phyloP scores from a whole-genome alignment of 306 rosid species.

The Cyamopsis tetragonoloba region DNA sequence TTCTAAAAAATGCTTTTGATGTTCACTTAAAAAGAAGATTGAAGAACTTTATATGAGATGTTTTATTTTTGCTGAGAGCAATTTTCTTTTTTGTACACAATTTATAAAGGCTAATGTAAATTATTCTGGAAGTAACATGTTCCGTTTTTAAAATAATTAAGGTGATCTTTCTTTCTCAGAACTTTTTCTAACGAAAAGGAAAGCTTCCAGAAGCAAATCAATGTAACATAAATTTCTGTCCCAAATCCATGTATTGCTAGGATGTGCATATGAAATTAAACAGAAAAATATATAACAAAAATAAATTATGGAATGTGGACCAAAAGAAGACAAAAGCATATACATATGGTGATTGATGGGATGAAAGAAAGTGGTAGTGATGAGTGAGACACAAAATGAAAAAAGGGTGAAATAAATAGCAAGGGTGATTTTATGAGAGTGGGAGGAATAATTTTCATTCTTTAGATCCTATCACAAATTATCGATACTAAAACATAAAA shows the following conservation, averaged over 20 bases:
- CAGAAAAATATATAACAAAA: neutral
- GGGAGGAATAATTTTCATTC: too few species aligned
- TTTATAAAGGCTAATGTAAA: neutral
- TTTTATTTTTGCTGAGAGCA: neutral
- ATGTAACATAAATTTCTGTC: constrained; percentile 6
- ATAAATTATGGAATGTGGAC: neutral
- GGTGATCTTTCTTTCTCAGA: neutral
- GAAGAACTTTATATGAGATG: too few species aligned
- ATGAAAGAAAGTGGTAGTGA: constrained; percentile 8
- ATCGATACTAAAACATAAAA: too few species aligned
- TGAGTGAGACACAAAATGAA: neutral
- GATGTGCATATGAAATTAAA: neutral
- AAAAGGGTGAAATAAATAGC: neutral
- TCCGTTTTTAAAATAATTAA: neutral
- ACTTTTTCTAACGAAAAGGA: neutral
- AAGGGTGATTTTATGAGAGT: too few species aligned
- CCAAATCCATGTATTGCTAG: neutral
- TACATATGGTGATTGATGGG: neutral
- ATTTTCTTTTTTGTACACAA: neutral
- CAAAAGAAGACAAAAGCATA: constrained; percentile 8
- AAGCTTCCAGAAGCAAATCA: neutral
- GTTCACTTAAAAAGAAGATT: too few species aligned
- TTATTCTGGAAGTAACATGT: neutral
- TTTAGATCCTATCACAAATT: too few species aligned
- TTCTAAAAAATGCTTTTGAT: too few species aligned